phyloP scores from a whole-genome alignment of 2,329 filamentous ascomycete species.

The Metarhizium brunneum region DNA sequence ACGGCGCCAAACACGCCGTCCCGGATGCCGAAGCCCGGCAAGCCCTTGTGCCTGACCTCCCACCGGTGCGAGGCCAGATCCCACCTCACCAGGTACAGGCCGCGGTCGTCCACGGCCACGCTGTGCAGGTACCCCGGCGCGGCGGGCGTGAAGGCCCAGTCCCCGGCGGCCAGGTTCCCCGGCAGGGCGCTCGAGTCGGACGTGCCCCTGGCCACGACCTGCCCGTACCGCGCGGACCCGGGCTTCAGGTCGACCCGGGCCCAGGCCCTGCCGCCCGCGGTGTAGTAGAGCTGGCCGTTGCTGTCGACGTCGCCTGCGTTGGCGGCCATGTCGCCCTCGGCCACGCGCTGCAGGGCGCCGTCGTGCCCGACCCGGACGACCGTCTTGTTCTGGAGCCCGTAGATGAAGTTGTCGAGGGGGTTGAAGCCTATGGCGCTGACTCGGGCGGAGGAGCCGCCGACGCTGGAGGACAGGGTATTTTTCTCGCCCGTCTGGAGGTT shows the following conservation, averaged over 20 bases:
- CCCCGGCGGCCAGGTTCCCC: not conserved
- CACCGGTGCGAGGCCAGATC: not conserved
- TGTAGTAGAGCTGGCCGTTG: conserved; percentile 1
- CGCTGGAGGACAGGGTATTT: not conserved
- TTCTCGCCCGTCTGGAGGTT: not conserved
- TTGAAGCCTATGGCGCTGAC: conserved; percentile 6
- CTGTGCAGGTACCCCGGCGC: not conserved
- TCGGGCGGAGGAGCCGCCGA: not conserved
- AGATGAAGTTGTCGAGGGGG: conserved; percentile 4
- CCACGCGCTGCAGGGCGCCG: not conserved
- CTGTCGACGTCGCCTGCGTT: conserved; percentile 6
- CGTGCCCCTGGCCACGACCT: not conserved
- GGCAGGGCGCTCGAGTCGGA: not conserved
- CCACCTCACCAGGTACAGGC: conserved; percentile 1
- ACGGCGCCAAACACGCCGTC: conserved; percentile 2
- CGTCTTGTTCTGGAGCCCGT: not conserved
- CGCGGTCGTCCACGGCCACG: not conserved
- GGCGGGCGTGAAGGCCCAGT: conserved; percentile 1
- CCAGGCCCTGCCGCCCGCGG: not conserved
- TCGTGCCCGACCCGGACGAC: conserved; percentile 1
- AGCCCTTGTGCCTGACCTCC: not conserved
- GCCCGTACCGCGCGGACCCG: not conserved
- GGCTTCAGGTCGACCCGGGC: conserved; percentile 3
- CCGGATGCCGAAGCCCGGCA: not conserved
- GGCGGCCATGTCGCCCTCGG: not conserved